These are phyloP conservation scores for Leishmania mexicana DNA, from an alignment of 208 protist genomes.

Conservation along the genomic window DNA sequence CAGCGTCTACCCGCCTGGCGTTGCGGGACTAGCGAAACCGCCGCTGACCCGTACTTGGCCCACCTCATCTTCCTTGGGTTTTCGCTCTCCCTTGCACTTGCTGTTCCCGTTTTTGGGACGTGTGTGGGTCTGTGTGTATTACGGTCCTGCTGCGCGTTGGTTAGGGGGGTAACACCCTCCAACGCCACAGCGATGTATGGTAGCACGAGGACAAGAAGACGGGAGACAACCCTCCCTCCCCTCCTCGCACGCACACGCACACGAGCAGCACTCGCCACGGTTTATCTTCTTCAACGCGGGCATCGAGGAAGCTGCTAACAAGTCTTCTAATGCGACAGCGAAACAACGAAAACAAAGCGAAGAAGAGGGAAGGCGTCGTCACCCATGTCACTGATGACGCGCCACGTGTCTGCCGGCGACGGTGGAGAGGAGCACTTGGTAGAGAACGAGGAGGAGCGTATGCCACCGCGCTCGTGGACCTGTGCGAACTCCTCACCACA, in stretches of 20 bases:
- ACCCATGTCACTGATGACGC: background rate
- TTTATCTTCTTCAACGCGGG: background rate
- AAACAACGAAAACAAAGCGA: background rate
- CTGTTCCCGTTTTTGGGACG: background rate
- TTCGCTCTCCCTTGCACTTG: background rate
- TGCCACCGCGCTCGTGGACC: background rate
- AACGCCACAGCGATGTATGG: background rate
- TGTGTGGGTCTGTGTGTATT: background rate
- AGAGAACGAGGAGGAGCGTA: background rate
- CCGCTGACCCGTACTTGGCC: background rate
- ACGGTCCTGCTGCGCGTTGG: background rate
- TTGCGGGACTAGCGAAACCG: background rate
- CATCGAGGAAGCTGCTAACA: background rate
- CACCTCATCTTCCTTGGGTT: background rate
- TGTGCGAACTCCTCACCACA: background rate
- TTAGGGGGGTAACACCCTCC: conserved; percentile 2
- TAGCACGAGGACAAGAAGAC: background rate
- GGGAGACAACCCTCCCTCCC: background rate
- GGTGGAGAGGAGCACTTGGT: background rate
- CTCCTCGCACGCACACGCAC: background rate
- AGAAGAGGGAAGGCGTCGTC: background rate
- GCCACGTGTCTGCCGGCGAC: background rate
- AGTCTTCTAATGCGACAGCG: too few relatives aligned
- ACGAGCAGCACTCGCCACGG: background rate
- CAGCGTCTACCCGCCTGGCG: background rate